Percentiles rank a stretch among this genome's conserved stretches.
These are phyloP conservation scores for Exophiala sp. DNA, from an alignment of 2,329 filamentous ascomycete species.

Conservation along the genomic window DNA sequence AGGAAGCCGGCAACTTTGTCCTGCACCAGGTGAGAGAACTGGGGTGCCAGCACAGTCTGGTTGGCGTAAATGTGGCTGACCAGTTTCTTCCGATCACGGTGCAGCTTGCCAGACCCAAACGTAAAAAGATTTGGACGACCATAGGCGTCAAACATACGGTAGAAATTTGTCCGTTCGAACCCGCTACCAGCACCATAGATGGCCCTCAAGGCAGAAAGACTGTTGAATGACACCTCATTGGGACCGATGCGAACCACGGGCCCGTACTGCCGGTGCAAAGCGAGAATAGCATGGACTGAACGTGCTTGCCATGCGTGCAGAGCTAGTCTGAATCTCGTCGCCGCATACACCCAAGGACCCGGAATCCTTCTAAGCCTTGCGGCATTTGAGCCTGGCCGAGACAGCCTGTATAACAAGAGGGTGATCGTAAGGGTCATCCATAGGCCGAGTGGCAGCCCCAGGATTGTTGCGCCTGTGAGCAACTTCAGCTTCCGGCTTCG, in stretches of 20 bases:
- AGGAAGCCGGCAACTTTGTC: constrained; percentile 40
- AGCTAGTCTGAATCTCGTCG: constrained; percentile 22
- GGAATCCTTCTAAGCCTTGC: constrained; percentile 21
- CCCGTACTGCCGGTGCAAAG: constrained; percentile 44
- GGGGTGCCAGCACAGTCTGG: constrained; percentile 37
- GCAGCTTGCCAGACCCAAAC: constrained; percentile 41
- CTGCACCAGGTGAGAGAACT: constrained; percentile 35
- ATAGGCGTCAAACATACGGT: constrained; percentile 50
- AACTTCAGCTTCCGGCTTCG: constrained; percentile 51
- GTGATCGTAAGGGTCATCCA: constrained; percentile 11
- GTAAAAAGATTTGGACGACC: constrained; percentile 47
- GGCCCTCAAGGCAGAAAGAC: constrained; percentile 43
- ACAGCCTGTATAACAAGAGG: constrained; percentile 7
- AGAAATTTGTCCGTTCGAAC: constrained; percentile 48
- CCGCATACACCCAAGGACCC: constrained; percentile 19
- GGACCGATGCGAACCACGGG: constrained; percentile 46
- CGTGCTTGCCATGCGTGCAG: constrained; percentile 23
- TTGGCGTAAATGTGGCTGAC: constrained; percentile 49
- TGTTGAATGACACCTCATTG: constrained; percentile 43
- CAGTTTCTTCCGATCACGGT: constrained; percentile 48
- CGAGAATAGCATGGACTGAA: constrained; percentile 28
- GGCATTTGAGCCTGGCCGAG: background rate
- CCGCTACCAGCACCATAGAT: constrained; percentile 52
- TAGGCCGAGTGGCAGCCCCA: constrained; percentile 34
- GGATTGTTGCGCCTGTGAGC: constrained; percentile 78